Evolutionary conservation across 768 basidiomycete genomes (phyloP).

Genomic region (Pulveroboletus sp.): DNA sequence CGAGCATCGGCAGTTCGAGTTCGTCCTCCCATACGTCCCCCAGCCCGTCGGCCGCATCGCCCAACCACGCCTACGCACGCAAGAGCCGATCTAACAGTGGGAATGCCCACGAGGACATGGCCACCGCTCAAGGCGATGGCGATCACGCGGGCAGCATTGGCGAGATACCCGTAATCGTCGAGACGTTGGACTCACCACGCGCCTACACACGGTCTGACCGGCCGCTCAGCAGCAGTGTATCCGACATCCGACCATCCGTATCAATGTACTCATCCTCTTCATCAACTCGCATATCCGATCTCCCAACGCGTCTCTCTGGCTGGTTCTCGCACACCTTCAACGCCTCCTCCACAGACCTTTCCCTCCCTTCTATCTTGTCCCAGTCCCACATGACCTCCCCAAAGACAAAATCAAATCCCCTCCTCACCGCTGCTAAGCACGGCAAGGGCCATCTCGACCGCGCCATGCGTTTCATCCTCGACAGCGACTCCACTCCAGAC

Average conservation of each 20-base stretch:
- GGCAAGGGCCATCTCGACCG: constrained; percentile 77
- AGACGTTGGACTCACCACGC: constrained; percentile 53
- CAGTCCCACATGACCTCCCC: constrained; percentile 41
- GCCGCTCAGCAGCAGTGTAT: constrained; percentile 40
- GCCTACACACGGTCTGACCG: constrained; percentile 53
- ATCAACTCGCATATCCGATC: constrained; percentile 53
- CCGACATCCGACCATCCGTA: constrained; percentile 40
- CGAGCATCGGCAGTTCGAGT: constrained; percentile 39
- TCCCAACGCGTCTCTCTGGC: constrained; percentile 71
- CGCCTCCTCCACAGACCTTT: constrained; percentile 66
- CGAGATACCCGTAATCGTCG: constrained; percentile 64
- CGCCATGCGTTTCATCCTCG: constrained; percentile 85
- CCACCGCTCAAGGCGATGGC: constrained; percentile 24
- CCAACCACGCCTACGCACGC: constrained; percentile 19
- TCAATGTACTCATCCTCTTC: constrained; percentile 47
- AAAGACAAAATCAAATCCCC: constrained; percentile 43
- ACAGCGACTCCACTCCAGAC: constrained; percentile 84
- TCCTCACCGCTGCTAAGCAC: constrained; percentile 66
- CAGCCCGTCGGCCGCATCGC: constrained; percentile 24
- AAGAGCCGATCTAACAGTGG: constrained; percentile 36
- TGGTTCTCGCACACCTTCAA: constrained; percentile 80
- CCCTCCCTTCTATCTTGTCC: constrained; percentile 55
- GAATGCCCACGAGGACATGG: constrained; percentile 21
- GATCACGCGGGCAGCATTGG: constrained; percentile 35
- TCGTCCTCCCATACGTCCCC: constrained; percentile 31